Base-by-base conservation (phyloP, 2,329 filamentous ascomycete genomes). In the Zasmidium angulare region DNA sequence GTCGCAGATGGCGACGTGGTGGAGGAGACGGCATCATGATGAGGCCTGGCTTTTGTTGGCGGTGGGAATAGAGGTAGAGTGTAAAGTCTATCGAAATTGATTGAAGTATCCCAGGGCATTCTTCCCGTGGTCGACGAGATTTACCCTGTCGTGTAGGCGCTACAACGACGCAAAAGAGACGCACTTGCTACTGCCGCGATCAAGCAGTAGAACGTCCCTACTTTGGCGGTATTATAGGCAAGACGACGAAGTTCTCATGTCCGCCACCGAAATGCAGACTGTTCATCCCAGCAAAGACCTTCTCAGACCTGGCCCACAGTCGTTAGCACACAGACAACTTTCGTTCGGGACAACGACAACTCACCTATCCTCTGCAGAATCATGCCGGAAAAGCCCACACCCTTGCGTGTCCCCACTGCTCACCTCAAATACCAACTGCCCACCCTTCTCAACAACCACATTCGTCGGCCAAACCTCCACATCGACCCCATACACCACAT, bases 381-480 rank as follows among this genome's bases (percentile, higher is more conserved):
- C 47, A 50, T 65, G 60, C 40, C 53, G 50, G 19, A 65, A 65
- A 36, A 65, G 63, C 1, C 63, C 85, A 31, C 77, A 79, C 0
- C 85, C 85, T 62, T 86, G 84, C 0, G 85, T 87, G 71, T 87
- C 85, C 1, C 81, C 81, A 47, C 76, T 79, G 4, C 77, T 71
- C 2, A 87, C 75, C 69, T 87, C 84, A 46, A 87, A 79, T 1
- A 86, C 77, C 17, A 87, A 65, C 65, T 75, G 79, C 0, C 78
- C 81, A 0, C 84, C 84, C 61, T 78, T 77, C 61, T 78, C 79
- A 1, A 80, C 74, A 0, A 86, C 74, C 0, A 87, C 83, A 60
- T 85, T 86, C 0, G 85, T 87, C 0, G 86, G 85, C 86, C 85
- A 88, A 0, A 88, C 70, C 69, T 88, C 86, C 0, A 88, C 76